A percentile compares a stretch with the other conserved stretches of the same genome.
phyloP scores from a whole-genome alignment of 2,329 filamentous ascomycete genomes.

The Sporothrix pseudoabietina region DNA sequence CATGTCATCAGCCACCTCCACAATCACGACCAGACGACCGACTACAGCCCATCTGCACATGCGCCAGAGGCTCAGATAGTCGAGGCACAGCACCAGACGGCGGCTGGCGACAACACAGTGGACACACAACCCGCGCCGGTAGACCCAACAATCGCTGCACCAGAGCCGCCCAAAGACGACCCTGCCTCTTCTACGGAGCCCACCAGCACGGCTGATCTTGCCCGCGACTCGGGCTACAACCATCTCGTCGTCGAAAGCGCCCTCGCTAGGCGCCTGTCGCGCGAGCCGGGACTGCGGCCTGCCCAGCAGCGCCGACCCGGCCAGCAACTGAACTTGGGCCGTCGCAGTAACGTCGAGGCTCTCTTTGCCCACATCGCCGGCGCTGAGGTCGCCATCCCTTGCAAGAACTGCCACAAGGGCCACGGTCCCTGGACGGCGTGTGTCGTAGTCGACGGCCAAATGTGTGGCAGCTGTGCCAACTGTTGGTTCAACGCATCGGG shows the following conservation, averaged over 20 bases:
- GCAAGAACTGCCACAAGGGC: slow-evolving; percentile 63
- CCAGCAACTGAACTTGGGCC: slow-evolving; percentile 57
- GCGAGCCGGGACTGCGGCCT: slow-evolving; percentile 52
- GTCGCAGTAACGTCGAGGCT: slow-evolving; percentile 63
- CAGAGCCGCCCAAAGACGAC: neutral
- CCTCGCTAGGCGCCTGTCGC: slow-evolving; percentile 57
- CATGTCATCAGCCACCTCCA: slow-evolving; percentile 31
- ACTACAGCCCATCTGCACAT: neutral
- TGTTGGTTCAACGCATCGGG: slow-evolving; percentile 67
- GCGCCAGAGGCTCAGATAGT: neutral
- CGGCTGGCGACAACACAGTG: neutral
- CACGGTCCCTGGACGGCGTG: slow-evolving; percentile 62
- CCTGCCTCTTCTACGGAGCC: slow-evolving; percentile 33
- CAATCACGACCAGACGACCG: slow-evolving; percentile 34
- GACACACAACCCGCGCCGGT: neutral
- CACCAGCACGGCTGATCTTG: slow-evolving; percentile 52
- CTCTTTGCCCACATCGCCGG: slow-evolving; percentile 61
- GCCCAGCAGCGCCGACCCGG: slow-evolving; percentile 57
- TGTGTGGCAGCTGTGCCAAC: slow-evolving; percentile 64
- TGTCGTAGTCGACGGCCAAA: slow-evolving; percentile 61
- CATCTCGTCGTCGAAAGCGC: slow-evolving; percentile 55
- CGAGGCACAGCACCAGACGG: neutral
- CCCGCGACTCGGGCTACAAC: slow-evolving; percentile 51
- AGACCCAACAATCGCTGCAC: slow-evolving; percentile 31
- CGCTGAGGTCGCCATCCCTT: slow-evolving; percentile 50